These are phyloP conservation scores for Hyparrhenia diplandra DNA, from an alignment of 176 grass and related monocot species.

Conservation along the genomic window DNA sequence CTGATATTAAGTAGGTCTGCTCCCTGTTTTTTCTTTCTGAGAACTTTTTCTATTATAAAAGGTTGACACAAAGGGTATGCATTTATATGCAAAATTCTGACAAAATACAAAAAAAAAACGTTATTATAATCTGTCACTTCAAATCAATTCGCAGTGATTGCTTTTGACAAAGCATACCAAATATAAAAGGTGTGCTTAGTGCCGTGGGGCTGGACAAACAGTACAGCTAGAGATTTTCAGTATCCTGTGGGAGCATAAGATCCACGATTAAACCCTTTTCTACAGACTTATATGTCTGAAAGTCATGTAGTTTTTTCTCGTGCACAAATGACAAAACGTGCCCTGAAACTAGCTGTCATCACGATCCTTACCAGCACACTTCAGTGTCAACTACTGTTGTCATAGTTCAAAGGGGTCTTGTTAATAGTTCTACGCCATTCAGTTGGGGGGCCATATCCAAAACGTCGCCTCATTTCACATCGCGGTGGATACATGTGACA, in stretches of 20 bases:
- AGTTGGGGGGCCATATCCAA: no score
- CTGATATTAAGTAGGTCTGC: conserved; percentile 36
- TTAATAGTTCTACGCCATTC: no score
- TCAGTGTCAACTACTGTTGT: background rate
- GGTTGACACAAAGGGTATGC: background rate
- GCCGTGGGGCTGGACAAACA: conserved; percentile 6
- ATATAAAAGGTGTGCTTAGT: conserved; percentile 1
- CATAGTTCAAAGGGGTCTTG: background rate
- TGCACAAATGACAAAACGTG: conserved; percentile 27
- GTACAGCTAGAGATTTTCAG: conserved; percentile 8
- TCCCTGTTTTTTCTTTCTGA: conserved; percentile 17
- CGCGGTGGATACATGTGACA: no score
- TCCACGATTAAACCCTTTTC: background rate
- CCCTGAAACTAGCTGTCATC: background rate
- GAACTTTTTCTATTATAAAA: conserved; percentile 1
- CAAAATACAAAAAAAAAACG: background rate
- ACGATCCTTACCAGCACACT: background rate
- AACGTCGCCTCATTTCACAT: no score
- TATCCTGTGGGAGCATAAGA: conserved; percentile 23
- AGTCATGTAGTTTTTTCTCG: background rate
- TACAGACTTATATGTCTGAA: background rate
- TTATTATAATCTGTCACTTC: background rate
- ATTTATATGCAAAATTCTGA: background rate
- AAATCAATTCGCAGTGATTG: background rate
- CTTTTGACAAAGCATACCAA: conserved; percentile 25